Evolutionary conservation across 169 alveolate species (phyloP), one percentile per base, ranked within the genome.

Genomic region (Sarcocystis neurona): DNA sequence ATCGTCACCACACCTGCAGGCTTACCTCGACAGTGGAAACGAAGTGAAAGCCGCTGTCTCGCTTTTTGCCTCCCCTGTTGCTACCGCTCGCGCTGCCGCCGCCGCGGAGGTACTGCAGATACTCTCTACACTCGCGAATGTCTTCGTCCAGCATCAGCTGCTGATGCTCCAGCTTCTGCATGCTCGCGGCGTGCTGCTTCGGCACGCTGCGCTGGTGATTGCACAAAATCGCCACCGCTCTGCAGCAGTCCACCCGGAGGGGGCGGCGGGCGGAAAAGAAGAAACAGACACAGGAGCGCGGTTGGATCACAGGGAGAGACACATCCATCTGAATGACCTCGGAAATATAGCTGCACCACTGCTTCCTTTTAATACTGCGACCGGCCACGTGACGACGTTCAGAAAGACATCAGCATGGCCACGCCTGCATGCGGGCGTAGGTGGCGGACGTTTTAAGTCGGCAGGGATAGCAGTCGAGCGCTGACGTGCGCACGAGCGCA

Each of bases 221-320:
- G 93, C 99, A 99, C 79, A 99, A 94, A 46, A 98, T 97, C 39
- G 99, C 99, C 34, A 99, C 99, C 84, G 97, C 97, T 88, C 93
- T 90, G 89, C 43, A 74, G 15, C 56, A 6, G 3, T 15, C 23
- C n/a, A 82, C 10, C 5, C 46, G n/a, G n/a, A n/a, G n/a, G n/a
- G n/a, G n/a, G n/a, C n/a, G n/a, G n/a, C n/a, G n/a, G n/a, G n/a
- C 5, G 39, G 8, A n/a, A 82, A 20, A 20, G 46, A 79, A 70
- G 48, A 20, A 18, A 72, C 18, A 70, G n/a, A 72, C 53, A 34
- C 44, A 30, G 5, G 12, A 84, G n/a, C n/a, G n/a, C n/a, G 27
- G 27, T 74, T 23, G 41, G 23, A 74, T n/a, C 68, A 27, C 27
- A 74, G 41, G 23, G 27, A 27, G 41, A 74, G 27, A 74, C 23